Evolutionary conservation across 305 asterid species (phyloP).

Genomic region (Andrographis paniculata): DNA sequence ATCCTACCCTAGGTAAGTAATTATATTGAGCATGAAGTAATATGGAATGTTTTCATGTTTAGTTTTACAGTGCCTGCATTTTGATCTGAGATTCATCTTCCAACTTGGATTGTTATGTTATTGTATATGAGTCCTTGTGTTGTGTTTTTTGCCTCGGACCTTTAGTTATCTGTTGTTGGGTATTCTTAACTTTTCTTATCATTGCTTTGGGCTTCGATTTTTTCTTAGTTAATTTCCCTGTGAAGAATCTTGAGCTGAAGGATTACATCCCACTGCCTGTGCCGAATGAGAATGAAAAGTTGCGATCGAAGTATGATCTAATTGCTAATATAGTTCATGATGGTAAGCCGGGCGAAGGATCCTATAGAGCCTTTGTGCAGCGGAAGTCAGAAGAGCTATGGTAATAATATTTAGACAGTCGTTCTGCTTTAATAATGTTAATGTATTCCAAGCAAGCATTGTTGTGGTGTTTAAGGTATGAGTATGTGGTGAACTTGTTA

Average conservation of each 20-base stretch:
- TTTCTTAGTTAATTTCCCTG: constrained; percentile 75
- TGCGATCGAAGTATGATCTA: constrained; percentile 74
- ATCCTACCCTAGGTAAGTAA: constrained; percentile 87
- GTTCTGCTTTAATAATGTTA: background rate
- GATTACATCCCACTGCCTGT: constrained; percentile 88
- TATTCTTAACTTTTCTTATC: no score
- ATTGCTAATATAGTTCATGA: constrained; percentile 90
- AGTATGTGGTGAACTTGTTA: constrained; percentile 14
- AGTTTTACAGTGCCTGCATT: no score
- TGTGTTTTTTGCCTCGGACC: no score
- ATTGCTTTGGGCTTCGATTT: no score
- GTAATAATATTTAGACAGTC: constrained; percentile 37
- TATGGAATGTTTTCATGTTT: no score
- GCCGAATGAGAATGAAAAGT: constrained; percentile 47
- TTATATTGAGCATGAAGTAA: constrained; percentile 1
- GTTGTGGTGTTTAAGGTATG: no score
- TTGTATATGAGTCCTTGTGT: no score
- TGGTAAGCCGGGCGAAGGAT: constrained; percentile 96
- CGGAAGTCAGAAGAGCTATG: constrained; percentile 90
- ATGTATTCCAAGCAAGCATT: background rate
- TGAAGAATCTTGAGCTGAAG: constrained; percentile 93
- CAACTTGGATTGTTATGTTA: no score
- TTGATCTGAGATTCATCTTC: no score
- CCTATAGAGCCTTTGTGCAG: constrained; percentile 89
- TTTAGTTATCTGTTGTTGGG: no score